Evolutionary conservation across 1,139 yeast genomes (phyloP).

Genomic region (Suhomyces bolitotheri): DNA sequence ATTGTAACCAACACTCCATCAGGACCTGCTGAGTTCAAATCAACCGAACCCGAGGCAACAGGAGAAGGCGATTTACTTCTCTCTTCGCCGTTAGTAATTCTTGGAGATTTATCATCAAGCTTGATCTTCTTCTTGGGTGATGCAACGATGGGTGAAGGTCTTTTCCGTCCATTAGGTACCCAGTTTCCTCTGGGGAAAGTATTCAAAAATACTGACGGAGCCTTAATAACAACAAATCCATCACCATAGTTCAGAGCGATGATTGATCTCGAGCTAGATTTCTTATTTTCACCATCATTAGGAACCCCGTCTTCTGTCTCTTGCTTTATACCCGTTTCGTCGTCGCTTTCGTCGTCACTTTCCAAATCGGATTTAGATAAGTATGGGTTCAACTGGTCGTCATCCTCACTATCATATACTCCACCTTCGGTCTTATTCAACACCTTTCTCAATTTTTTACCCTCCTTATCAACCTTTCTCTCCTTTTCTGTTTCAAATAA

Average conservation of each 20-base stretch:
- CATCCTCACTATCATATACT: conserved; percentile 88
- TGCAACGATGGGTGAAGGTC: conserved; percentile 25
- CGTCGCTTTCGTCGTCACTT: conserved; percentile 49
- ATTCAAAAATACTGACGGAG: conserved; percentile 59
- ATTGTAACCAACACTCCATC: conserved; percentile 57
- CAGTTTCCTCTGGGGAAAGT: conserved; percentile 81
- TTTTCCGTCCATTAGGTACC: conserved; percentile 66
- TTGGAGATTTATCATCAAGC: conserved; percentile 25
- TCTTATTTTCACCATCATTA: conserved; percentile 12
- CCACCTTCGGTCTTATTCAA: conserved; percentile 86
- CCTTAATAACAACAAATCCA: conserved; percentile 68
- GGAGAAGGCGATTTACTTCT: conserved; percentile 23
- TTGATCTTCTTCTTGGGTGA: conserved; percentile 46
- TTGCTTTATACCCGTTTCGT: conserved; percentile 40
- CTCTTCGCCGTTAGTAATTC: conserved; percentile 17
- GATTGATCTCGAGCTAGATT: conserved; percentile 32
- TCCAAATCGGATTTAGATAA: conserved; percentile 72
- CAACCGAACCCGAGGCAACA: conserved; percentile 17
- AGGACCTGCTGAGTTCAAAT: conserved; percentile 42
- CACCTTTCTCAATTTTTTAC: conserved; percentile 80
- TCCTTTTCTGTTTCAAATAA: conserved; percentile 60
- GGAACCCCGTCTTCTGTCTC: conserved; percentile 40
- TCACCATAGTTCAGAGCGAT: conserved; percentile 54
- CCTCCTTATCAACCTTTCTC: conserved; percentile 89
- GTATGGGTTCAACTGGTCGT: conserved; percentile 69